Conservation (phyloP, 129 eudicot species). For the Arctium lappa region DNA sequence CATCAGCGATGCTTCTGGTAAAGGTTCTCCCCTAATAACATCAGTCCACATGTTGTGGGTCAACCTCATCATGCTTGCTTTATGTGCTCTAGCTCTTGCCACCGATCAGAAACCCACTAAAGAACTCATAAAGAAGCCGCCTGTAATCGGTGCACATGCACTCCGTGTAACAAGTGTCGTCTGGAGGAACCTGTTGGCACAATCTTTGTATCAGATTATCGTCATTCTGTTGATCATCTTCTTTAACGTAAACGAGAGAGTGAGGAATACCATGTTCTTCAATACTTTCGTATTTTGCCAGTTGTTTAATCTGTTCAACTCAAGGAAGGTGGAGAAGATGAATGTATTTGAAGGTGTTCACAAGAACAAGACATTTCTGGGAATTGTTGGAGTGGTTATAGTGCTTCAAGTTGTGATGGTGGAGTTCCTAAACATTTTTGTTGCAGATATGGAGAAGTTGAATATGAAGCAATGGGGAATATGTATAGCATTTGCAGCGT, state of each 20-base stretch:
- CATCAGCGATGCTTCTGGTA: too few relatives aligned
- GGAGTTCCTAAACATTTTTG: slow-evolving; percentile 34
- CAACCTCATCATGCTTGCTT: slow-evolving; percentile 46
- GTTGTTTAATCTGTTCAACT: slow-evolving; percentile 56
- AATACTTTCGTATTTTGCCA: slow-evolving; percentile 59
- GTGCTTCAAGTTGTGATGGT: slow-evolving; percentile 13
- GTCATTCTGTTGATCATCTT: slow-evolving; percentile 35
- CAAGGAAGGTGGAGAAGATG: slow-evolving; percentile 45
- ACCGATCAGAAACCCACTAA: slow-evolving; percentile 34
- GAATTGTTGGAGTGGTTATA: slow-evolving; percentile 44
- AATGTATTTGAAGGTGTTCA: background rate
- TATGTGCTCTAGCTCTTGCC: slow-evolving; percentile 48
- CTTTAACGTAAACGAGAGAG: slow-evolving; percentile 29
- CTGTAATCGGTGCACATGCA: background rate
- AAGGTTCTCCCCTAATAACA: too few relatives aligned
- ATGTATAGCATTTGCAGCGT: too few relatives aligned
- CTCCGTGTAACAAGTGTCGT: slow-evolving; percentile 46
- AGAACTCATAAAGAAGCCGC: slow-evolving; percentile 25
- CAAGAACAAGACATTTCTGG: slow-evolving; percentile 42
- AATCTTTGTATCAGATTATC: slow-evolving; percentile 39
- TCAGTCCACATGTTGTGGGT: background rate
- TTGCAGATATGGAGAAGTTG: slow-evolving; percentile 5
- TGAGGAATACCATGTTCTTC: slow-evolving; percentile 48
- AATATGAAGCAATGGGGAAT: too few relatives aligned
- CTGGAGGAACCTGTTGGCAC: slow-evolving; percentile 55